phyloP scores from a whole-genome alignment of 805 yeast genomes.

The Candida pseudofarinosa region DNA sequence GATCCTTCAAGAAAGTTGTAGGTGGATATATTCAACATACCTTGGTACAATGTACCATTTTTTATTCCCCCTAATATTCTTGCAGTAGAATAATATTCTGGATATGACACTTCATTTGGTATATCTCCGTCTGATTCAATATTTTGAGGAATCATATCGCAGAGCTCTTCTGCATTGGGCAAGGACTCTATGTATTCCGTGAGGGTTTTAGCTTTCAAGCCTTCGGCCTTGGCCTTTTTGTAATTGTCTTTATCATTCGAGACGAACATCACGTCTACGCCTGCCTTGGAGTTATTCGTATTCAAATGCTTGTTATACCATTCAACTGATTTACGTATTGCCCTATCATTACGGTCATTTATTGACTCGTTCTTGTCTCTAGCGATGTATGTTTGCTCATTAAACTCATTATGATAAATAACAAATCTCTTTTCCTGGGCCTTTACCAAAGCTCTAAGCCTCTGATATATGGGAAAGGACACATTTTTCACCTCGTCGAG shows the following conservation, averaged over 20 bases:
- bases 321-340: slow-evolving; percentile 69
- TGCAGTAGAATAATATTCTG: slow-evolving; percentile 75
- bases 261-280: slow-evolving; percentile 51
- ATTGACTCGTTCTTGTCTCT: slow-evolving; percentile 66
- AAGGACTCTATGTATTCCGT: slow-evolving; percentile 67
- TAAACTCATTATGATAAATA: slow-evolving; percentile 92
- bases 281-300: slow-evolving; percentile 19
- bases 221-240: slow-evolving; percentile 51
- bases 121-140: slow-evolving; percentile 31
- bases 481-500: slow-evolving; percentile 87
- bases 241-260: slow-evolving; percentile 77
- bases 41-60: slow-evolving; percentile 84
- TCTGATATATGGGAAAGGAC: slow-evolving; percentile 81
- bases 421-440: slow-evolving; percentile 77
- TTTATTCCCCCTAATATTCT: slow-evolving; percentile 87
- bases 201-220: slow-evolving; percentile 52
- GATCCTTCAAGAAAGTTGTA: slow-evolving; percentile 89
- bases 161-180: slow-evolving; percentile 68
- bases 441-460: slow-evolving; percentile 74
- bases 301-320: slow-evolving; percentile 72
- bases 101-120: slow-evolving; percentile 55
- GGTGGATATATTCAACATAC: slow-evolving; percentile 71
- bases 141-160: slow-evolving; percentile 70
- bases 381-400: slow-evolving; percentile 60
- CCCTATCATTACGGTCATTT: slow-evolving; percentile 89